Conservation (phyloP, 768 basidiomycete genomes). For the Suillus bovinus region DNA sequence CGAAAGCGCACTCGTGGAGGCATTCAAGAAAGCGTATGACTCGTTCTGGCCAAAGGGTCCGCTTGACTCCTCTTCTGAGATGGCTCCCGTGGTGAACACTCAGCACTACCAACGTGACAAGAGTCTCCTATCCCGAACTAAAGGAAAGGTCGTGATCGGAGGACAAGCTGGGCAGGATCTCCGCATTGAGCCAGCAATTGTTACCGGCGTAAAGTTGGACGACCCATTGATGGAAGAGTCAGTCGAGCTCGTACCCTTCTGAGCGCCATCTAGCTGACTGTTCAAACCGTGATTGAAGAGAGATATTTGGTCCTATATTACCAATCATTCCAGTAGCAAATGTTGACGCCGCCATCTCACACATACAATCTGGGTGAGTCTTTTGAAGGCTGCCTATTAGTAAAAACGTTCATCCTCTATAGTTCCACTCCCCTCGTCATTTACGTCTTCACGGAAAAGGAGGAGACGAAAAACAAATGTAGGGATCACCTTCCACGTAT, state of each 20-base stretch:
- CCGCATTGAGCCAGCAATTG: slow-evolving; percentile 58
- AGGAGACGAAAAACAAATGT: slow-evolving; percentile 32
- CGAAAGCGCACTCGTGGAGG: slow-evolving; percentile 44
- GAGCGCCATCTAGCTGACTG: not conserved
- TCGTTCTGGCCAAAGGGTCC: slow-evolving; percentile 53
- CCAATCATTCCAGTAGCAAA: slow-evolving; percentile 58
- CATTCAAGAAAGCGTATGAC: slow-evolving; percentile 38
- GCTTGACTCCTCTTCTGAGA: slow-evolving; percentile 38
- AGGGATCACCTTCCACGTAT: slow-evolving; percentile 2
- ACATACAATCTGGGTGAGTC: slow-evolving; percentile 47
- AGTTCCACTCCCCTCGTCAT: slow-evolving; percentile 57
- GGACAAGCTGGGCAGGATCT: slow-evolving; percentile 30
- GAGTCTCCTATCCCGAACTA: slow-evolving; percentile 46
- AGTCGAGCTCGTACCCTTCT: slow-evolving; percentile 13
- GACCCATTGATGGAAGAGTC: slow-evolving; percentile 61
- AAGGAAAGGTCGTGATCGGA: slow-evolving; percentile 55
- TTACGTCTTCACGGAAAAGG: slow-evolving; percentile 57
- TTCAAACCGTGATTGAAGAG: slow-evolving; percentile 37
- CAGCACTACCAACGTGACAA: slow-evolving; percentile 51
- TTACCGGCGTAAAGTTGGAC: slow-evolving; percentile 47
- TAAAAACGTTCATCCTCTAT: not conserved
- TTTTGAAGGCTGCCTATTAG: not conserved
- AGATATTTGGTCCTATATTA: slow-evolving; percentile 68
- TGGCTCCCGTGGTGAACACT: slow-evolving; percentile 49
- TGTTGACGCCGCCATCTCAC: slow-evolving; percentile 52